These are phyloP conservation scores for Backusella parvicylindrica DNA, from an alignment of 192 early-diverging fungal genomes.

Conservation along the genomic window DNA sequence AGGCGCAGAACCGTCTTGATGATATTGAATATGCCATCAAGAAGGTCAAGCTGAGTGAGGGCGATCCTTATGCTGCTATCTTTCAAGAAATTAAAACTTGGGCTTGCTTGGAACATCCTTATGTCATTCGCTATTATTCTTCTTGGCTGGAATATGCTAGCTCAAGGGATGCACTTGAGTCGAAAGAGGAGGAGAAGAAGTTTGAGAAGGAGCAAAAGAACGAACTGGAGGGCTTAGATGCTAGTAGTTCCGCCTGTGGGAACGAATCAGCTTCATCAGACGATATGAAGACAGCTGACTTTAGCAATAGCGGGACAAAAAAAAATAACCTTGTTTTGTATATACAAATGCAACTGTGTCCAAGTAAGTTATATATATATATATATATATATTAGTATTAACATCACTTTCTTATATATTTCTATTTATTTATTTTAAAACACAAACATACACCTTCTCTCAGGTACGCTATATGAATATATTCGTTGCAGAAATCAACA, in stretches of 20 bases:
- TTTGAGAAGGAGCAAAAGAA: slow-evolving; percentile 5
- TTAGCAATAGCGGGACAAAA: neutral
- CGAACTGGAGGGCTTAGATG: neutral
- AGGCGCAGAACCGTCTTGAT: slow-evolving; percentile 83
- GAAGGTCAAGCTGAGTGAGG: slow-evolving; percentile 54
- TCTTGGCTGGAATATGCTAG: slow-evolving; percentile 78
- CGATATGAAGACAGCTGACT: neutral
- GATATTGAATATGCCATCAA: slow-evolving; percentile 90
- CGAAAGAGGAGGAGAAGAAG: slow-evolving; percentile 23
- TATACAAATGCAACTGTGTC: slow-evolving; percentile 93
- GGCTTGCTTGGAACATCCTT: slow-evolving; percentile 78
- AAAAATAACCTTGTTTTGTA: slow-evolving; percentile 41
- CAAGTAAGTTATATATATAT: slow-evolving; percentile 31
- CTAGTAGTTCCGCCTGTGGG: neutral
- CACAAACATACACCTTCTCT: neutral
- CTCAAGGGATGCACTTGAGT: neutral
- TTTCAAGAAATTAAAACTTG: slow-evolving; percentile 88
- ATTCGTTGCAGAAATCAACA: slow-evolving; percentile 32
- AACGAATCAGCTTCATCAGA: neutral
- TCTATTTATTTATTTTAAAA: neutral
- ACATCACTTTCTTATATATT: neutral
- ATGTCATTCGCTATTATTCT: slow-evolving; percentile 90
- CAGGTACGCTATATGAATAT: slow-evolving; percentile 63
- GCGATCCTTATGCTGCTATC: slow-evolving; percentile 54
- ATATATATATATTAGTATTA: neutral